phyloP scores from a whole-genome alignment of 805 yeast genomes.

The Metschnikowia baotianmanensis region DNA sequence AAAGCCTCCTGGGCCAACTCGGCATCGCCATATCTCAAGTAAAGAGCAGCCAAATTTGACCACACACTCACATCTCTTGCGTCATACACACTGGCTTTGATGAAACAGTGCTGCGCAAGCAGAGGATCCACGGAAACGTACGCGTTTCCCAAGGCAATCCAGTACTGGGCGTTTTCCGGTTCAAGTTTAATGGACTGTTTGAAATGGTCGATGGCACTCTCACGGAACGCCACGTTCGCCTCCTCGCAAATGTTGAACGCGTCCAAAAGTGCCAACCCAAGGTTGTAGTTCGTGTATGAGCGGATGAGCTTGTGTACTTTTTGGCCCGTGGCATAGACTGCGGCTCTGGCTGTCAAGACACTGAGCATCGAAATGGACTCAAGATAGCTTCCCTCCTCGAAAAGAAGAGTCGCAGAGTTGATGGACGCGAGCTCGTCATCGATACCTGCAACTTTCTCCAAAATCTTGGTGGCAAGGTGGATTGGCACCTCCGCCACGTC shows the following conservation, averaged over 20 bases:
- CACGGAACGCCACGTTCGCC: constrained; percentile 29
- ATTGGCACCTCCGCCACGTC: constrained; percentile 50
- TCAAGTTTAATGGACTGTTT: constrained; percentile 73
- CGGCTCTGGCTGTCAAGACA: constrained; percentile 48
- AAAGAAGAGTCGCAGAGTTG: constrained; percentile 12
- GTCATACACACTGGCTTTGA: constrained; percentile 72
- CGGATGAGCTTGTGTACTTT: constrained; percentile 47
- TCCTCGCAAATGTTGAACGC: constrained; percentile 28
- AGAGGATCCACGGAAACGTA: constrained; percentile 61
- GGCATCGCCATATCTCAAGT: constrained; percentile 62
- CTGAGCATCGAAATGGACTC: constrained; percentile 41
- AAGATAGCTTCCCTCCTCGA: constrained; percentile 14
- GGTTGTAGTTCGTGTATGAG: constrained; percentile 59
- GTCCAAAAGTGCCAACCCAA: constrained; percentile 64
- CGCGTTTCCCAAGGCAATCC: constrained; percentile 84
- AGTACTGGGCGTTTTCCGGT: constrained; percentile 63
- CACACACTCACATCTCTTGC: constrained; percentile 68
- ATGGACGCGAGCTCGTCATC: constrained; percentile 22
- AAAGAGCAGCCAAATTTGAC: constrained; percentile 80
- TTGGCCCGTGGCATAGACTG: constrained; percentile 34
- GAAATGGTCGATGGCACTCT: constrained; percentile 52
- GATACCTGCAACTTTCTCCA: constrained; percentile 19
- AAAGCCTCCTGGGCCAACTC: constrained; percentile 74
- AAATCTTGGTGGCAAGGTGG: constrained; percentile 16
- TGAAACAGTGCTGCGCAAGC: constrained; percentile 89